These are phyloP conservation scores for Syzygium aqueum DNA, from an alignment of 345 rosid species.

Conservation along the genomic window DNA sequence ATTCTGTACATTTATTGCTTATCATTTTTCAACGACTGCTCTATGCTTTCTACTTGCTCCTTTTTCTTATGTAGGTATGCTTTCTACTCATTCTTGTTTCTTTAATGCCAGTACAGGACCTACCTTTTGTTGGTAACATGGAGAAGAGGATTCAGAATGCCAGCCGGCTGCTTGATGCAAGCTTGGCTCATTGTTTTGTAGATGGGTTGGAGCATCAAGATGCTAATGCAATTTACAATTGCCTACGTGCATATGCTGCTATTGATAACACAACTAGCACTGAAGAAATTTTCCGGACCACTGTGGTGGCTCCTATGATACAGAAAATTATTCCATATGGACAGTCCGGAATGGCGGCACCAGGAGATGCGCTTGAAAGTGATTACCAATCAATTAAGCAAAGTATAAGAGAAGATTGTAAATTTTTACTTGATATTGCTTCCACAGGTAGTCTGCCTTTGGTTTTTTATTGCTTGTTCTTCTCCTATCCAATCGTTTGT, in stretches of 20 bases:
- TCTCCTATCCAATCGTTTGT: not conserved
- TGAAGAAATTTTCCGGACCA: conserved; percentile 80
- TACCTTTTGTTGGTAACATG: conserved; percentile 95
- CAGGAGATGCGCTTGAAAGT: conserved; percentile 68
- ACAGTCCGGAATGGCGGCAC: conserved; percentile 31
- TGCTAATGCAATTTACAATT: conserved; percentile 87
- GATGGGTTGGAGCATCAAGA: conserved; percentile 85
- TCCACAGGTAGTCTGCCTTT: conserved; percentile 47
- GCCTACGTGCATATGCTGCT: conserved; percentile 95
- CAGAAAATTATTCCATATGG: conserved; percentile 60
- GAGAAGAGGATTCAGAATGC: conserved; percentile 95
- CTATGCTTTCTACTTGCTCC: not conserved
- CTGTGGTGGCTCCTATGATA: conserved; percentile 63
- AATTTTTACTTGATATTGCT: conserved; percentile 77
- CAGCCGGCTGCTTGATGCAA: conserved; percentile 74
- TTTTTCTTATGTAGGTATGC: conserved; percentile 1
- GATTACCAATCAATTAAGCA: conserved; percentile 71
- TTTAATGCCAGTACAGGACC: conserved; percentile 91
- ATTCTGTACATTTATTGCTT: not conserved
- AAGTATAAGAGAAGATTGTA: conserved; percentile 57
- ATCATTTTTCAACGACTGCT: not conserved
- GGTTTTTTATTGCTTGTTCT: not conserved
- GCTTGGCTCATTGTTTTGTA: conserved; percentile 91
- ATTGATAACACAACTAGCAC: conserved; percentile 69
- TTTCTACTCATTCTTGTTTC: conserved; percentile 39